Evolutionary conservation across 2,329 filamentous ascomycete genomes (phyloP).

Genomic region (Penicillium sp.): DNA sequence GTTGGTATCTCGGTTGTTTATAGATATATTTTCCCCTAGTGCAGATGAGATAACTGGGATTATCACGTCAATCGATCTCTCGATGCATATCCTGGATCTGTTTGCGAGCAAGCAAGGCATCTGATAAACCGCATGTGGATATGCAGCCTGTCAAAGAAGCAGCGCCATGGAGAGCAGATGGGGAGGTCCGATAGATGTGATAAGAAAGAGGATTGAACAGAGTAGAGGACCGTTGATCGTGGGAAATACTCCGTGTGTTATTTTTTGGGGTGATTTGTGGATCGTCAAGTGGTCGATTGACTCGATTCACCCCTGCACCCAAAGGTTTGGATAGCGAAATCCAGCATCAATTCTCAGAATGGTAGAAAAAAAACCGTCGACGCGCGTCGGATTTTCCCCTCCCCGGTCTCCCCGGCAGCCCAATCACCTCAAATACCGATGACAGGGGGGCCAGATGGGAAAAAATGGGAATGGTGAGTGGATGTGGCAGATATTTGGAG

Average conservation of each 20-base stretch:
- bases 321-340: not conserved
- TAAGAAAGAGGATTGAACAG: not conserved
- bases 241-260: not conserved
- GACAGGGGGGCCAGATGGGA: not conserved
- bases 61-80: slow-evolving; percentile 5
- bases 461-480: not conserved
- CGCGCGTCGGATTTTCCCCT: slow-evolving; percentile 9
- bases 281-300: not conserved
- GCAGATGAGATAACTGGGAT: not conserved
- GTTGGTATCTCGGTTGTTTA: slow-evolving; percentile 7
- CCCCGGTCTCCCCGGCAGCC: slow-evolving; percentile 11
- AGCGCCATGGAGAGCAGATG: not conserved
- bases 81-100: slow-evolving; percentile 32
- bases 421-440: slow-evolving; percentile 19
- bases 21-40: not conserved
- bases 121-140: slow-evolving; percentile 27
- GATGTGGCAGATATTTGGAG: not conserved
- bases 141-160: slow-evolving; percentile 21
- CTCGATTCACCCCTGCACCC: not conserved
- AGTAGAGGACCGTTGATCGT: not conserved
- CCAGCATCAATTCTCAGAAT: slow-evolving; percentile 1
- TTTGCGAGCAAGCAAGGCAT: slow-evolving; percentile 22
- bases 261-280: not conserved
- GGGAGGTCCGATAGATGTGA: not conserved
- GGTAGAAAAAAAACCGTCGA: not conserved